phyloP scores from a whole-genome alignment of 2,329 filamentous ascomycete genomes.

The Fusarium anguioides region DNA sequence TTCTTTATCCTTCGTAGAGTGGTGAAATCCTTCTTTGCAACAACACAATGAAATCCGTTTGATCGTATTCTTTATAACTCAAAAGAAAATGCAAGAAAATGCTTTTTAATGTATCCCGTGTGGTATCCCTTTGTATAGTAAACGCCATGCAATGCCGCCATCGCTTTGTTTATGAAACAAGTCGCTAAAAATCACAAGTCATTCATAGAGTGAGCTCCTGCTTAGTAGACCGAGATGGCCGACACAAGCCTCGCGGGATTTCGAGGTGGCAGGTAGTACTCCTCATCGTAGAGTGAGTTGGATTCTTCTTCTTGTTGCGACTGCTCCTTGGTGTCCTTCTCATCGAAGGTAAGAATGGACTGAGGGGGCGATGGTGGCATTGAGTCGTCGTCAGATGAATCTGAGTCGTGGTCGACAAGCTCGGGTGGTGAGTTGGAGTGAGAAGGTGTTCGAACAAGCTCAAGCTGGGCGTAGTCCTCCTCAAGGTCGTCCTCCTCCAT shows the following conservation, averaged over 20 bases:
- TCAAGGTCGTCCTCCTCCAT: slow-evolving; percentile 67
- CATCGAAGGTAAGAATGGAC: slow-evolving; percentile 67
- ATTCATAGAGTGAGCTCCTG: slow-evolving; percentile 15
- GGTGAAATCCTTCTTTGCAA: slow-evolving; percentile 37
- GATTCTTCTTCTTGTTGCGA: slow-evolving; percentile 53
- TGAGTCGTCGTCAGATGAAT: slow-evolving; percentile 79
- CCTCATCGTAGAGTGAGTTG: slow-evolving; percentile 62
- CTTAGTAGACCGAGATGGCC: slow-evolving; percentile 68
- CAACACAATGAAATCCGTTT: slow-evolving; percentile 33
- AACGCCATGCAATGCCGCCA: slow-evolving; percentile 48
- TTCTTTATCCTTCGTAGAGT: slow-evolving; percentile 36
- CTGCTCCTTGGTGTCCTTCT: slow-evolving; percentile 63
- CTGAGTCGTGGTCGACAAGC: slow-evolving; percentile 74
- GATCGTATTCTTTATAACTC: slow-evolving; percentile 13
- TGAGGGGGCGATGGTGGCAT: slow-evolving; percentile 78
- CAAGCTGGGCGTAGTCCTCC: slow-evolving; percentile 73
- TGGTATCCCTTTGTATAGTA: slow-evolving; percentile 46
- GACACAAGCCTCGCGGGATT: slow-evolving; percentile 64
- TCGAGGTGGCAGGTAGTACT: slow-evolving; percentile 65
- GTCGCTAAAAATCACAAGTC: slow-evolving; percentile 44
- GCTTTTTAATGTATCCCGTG: slow-evolving; percentile 41
- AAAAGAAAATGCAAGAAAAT: slow-evolving; percentile 26
- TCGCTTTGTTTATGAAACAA: slow-evolving; percentile 44
- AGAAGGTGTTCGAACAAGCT: slow-evolving; percentile 75
- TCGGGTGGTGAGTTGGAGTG: slow-evolving; percentile 75